phyloP scores from a whole-genome alignment of 2,329 filamentous ascomycete genomes.

The Chaetomium strumarium region DNA sequence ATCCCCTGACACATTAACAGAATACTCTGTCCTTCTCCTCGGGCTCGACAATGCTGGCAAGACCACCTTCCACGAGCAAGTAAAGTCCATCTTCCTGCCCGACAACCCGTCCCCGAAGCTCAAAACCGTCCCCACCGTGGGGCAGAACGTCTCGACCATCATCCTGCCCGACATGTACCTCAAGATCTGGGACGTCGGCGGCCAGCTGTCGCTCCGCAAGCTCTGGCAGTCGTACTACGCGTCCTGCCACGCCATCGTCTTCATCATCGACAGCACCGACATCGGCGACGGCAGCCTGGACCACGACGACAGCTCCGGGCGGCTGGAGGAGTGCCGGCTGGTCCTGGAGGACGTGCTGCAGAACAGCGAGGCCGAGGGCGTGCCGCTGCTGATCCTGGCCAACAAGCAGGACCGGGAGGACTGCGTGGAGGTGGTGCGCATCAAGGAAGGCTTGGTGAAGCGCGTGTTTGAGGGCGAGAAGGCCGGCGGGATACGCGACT shows the following conservation, averaged over 20 bases:
- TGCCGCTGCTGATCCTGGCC: slow-evolving; percentile 84
- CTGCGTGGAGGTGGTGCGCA: slow-evolving; percentile 92
- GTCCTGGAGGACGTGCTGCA: slow-evolving; percentile 88
- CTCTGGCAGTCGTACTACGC: slow-evolving; percentile 96
- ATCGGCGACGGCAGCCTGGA: slow-evolving; percentile 74
- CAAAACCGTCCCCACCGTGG: slow-evolving; percentile 93
- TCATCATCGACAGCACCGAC: slow-evolving; percentile 93
- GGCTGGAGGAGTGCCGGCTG: slow-evolving; percentile 80
- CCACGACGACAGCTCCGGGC: slow-evolving; percentile 43
- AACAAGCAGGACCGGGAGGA: slow-evolving; percentile 98
- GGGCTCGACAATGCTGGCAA: slow-evolving; percentile 98
- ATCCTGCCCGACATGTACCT: slow-evolving; percentile 90
- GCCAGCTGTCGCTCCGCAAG: slow-evolving; percentile 79
- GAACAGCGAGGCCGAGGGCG: slow-evolving; percentile 80
- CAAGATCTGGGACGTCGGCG: slow-evolving; percentile 97
- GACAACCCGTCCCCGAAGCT: slow-evolving; percentile 57
- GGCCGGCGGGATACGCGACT: slow-evolving; percentile 79
- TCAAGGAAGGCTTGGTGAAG: slow-evolving; percentile 94
- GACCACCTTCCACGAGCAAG: slow-evolving; percentile 94
- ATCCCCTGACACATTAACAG: slow-evolving; percentile 38
- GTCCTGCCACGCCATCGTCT: slow-evolving; percentile 92
- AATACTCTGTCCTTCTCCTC: slow-evolving; percentile 95
- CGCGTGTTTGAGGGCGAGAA: slow-evolving; percentile 95
- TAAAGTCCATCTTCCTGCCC: slow-evolving; percentile 78
- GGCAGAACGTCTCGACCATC: slow-evolving; percentile 92